phyloP scores from a whole-genome alignment of 108 stramenopile species.

The Pseudonitzschia delicatissima region DNA sequence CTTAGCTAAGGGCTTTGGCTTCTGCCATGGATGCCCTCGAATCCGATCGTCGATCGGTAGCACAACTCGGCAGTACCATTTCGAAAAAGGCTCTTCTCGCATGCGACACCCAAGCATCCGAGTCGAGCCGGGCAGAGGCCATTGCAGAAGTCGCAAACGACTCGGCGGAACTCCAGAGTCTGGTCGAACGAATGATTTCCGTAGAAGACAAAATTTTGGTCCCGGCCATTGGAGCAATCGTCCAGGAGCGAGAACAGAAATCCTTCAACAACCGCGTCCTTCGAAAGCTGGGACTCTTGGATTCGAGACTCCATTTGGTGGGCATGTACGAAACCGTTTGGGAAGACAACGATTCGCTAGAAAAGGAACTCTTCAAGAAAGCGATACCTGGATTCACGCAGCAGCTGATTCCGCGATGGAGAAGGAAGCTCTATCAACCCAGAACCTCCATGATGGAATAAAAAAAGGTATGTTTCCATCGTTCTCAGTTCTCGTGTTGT shows the following conservation, averaged over 20 bases:
- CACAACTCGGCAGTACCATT: conserved; percentile 28
- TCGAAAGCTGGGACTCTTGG: conserved; percentile 56
- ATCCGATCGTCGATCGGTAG: conserved; percentile 36
- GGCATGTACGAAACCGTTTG: conserved; percentile 76
- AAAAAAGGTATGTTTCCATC: not conserved
- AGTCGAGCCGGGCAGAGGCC: conserved; percentile 11
- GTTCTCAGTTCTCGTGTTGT: not conserved
- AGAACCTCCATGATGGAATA: conserved; percentile 21
- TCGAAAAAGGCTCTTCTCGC: not conserved
- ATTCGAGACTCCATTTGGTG: conserved; percentile 74
- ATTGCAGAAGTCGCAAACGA: conserved; percentile 32
- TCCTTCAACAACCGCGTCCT: conserved; percentile 77
- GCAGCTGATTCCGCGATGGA: conserved; percentile 78
- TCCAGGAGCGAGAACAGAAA: conserved; percentile 63
- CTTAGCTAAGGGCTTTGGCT: conserved; percentile 36
- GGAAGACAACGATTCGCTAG: conserved; percentile 36
- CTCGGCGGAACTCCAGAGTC: conserved; percentile 37
- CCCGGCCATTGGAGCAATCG: conserved; percentile 51
- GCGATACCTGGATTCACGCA: conserved; percentile 66
- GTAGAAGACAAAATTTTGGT: conserved; percentile 55
- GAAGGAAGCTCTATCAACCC: conserved; percentile 66
- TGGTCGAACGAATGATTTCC: conserved; percentile 41
- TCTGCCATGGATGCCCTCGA: conserved; percentile 52
- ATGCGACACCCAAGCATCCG: not conserved
- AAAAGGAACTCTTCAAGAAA: conserved; percentile 54